phyloP scores from a whole-genome alignment of 306 rosid genomes.

The Betula pendula region DNA sequence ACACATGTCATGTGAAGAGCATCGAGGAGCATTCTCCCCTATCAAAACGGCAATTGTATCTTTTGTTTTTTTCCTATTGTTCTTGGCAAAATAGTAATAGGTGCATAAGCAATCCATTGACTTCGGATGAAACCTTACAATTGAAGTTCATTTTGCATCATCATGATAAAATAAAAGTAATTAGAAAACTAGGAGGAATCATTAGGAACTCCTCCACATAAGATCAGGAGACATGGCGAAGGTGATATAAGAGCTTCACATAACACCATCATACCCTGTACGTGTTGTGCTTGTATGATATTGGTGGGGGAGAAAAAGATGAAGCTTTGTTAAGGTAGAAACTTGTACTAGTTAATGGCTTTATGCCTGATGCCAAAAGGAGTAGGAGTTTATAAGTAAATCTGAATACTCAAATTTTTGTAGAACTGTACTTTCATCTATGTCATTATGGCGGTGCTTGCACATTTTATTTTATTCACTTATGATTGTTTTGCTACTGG shows the following conservation, averaged over 20 bases:
- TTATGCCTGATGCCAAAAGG: background rate
- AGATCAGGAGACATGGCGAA: background rate
- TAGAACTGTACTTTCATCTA: background rate
- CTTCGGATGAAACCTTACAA: background rate
- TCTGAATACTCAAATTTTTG: background rate
- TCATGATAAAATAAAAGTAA: background rate
- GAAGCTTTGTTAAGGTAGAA: conserved; percentile 2
- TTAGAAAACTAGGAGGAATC: too few relatives aligned
- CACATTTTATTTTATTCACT: background rate
- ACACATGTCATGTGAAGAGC: too few relatives aligned
- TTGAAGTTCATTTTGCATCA: background rate
- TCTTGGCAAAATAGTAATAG: background rate
- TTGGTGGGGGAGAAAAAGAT: background rate
- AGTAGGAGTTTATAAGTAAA: background rate
- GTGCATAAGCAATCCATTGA: background rate
- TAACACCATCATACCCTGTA: background rate
- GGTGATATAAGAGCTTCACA: background rate
- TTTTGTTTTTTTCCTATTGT: background rate
- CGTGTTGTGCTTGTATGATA: background rate
- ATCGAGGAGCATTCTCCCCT: too few relatives aligned
- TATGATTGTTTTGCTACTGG: conserved; percentile 4
- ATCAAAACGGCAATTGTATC: background rate
- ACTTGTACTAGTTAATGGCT: background rate
- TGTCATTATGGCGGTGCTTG: background rate
- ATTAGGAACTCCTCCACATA: background rate